A percentile compares a stretch with the other conserved stretches of the same genome.
Conservation (phyloP, 2,329 filamentous ascomycete species). For the Pseudocercospora fijiensis region DNA sequence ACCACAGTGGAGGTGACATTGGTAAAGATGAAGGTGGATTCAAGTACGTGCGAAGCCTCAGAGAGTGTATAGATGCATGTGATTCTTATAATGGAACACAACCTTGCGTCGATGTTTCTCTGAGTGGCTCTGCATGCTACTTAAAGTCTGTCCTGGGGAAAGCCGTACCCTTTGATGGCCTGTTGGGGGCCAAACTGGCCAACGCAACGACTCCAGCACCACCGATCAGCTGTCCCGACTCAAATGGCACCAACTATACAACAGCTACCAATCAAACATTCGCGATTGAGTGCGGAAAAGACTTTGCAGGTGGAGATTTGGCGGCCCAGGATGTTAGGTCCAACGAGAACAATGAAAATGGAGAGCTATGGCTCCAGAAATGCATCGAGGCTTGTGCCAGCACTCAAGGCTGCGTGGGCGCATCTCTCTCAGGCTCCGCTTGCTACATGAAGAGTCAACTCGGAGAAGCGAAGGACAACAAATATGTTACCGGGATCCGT, state of each 20-base stretch:
- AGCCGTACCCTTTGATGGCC: neutral
- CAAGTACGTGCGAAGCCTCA: conserved; percentile 22
- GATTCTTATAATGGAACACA: conserved; percentile 17
- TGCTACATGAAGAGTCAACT: conserved; percentile 11
- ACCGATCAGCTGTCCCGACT: conserved; percentile 23
- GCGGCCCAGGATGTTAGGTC: neutral
- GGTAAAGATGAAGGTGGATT: too few species aligned
- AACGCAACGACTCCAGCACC: neutral
- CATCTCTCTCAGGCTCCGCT: conserved; percentile 25
- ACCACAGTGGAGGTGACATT: conserved; percentile 33
- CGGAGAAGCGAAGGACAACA: neutral
- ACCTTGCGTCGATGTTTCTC: conserved; percentile 29
- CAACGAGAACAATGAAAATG: neutral
- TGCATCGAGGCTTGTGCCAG: conserved; percentile 31
- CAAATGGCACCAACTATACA: conserved; percentile 26
- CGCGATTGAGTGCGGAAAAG: conserved; percentile 26
- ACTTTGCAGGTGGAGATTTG: neutral
- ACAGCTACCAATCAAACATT: conserved; percentile 24
- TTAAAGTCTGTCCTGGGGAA: conserved; percentile 7
- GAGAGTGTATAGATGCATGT: conserved; percentile 30
- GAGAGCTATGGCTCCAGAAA: conserved; percentile 22
- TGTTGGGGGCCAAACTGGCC: conserved; percentile 8
- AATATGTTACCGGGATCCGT: neutral
- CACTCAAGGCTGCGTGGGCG: conserved; percentile 27
- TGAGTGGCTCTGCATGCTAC: conserved; percentile 25